These are phyloP conservation scores for Lyophyllum decastes DNA, from an alignment of 768 basidiomycete species.

Conservation along the genomic window DNA sequence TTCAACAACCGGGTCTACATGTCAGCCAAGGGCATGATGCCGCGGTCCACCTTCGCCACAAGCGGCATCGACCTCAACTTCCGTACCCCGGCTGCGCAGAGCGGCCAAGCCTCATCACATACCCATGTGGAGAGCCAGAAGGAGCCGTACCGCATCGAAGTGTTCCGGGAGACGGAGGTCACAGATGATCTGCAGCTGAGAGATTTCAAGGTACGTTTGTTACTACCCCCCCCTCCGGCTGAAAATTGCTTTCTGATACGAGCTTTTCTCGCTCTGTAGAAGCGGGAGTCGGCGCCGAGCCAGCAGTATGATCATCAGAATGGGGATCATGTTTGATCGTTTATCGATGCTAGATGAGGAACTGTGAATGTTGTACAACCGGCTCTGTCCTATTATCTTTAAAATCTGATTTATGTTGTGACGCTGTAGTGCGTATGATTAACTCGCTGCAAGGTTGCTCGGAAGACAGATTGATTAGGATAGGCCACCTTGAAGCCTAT, in stretches of 20 bases:
- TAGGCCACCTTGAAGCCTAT: too few relatives aligned
- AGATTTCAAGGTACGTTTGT: background rate
- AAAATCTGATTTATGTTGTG: background rate
- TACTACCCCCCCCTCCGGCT: too few relatives aligned
- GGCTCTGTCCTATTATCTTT: background rate
- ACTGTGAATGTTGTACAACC: background rate
- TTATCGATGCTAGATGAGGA: background rate
- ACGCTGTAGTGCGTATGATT: background rate
- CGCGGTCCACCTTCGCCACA: background rate
- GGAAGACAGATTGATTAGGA: too few relatives aligned
- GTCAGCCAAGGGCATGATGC: slow-evolving; percentile 5
- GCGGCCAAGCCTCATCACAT: background rate
- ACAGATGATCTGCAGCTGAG: background rate
- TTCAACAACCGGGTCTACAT: slow-evolving; percentile 17
- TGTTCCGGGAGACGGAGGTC: slow-evolving; percentile 8
- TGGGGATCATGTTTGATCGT: background rate
- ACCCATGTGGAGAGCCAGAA: background rate
- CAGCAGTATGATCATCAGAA: background rate
- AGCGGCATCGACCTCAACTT: slow-evolving; percentile 7
- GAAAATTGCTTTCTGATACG: background rate
- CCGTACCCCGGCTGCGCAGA: background rate
- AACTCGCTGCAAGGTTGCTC: too few relatives aligned
- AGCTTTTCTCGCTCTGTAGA: background rate
- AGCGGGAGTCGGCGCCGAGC: background rate
- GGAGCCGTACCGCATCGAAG: slow-evolving; percentile 3